Evolutionary conservation across 495 filamentous ascomycete genomes (phyloP), one percentile per base, ranked within the genome.

Genomic region (Talaromyces adpressus): DNA sequence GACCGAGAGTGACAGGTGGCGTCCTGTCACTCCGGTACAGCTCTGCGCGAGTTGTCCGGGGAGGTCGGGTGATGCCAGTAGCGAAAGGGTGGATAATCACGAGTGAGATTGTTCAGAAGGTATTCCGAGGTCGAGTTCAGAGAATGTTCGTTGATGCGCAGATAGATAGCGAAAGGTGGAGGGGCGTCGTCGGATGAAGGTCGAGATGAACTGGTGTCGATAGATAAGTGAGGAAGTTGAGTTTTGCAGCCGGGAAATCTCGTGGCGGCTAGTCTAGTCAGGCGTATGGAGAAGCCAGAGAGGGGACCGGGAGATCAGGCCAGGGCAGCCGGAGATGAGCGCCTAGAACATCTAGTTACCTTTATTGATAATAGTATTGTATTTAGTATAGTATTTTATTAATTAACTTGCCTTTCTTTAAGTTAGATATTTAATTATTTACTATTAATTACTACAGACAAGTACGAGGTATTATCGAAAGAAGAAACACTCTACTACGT

Each of bases 11-110:
- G 71, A 64, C 67, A 70, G 66, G 63, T 63, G 69, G 72, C 64
- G 69, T 67, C 72, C 75, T 75, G 74, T 74, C 74, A 78, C 73
- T 75, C 75, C 73, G 69, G 75, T 70, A 73, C 73, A 34, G 12
- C 20, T 70, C 34, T 70, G 66, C 54, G 59, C 69, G 56, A 63
- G 69, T 34, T 64, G 62, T 61, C 34, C 29, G 47, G 20, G 36
- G 39, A 18, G 9, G 7, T 49, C 0, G 36, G n/a, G 36, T 9
- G 36, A 41, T 41, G 34, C 41, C 22, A 8, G 36, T 49, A 18
- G 57, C 62, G 64, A 67, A 57, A 61, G 51, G 51, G 62, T 2
- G 56, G 4, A 11, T 29, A 9, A 20, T n/a, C n/a, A 32, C 22
- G 32, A 58, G 57, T 14, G 57, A 41, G 3, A 14, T 14, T 29